Percentiles rank a stretch among this genome's conserved stretches.
These are phyloP conservation scores for Prunella vulgaris DNA, from an alignment of 257 asterid species.

Conservation along the genomic window DNA sequence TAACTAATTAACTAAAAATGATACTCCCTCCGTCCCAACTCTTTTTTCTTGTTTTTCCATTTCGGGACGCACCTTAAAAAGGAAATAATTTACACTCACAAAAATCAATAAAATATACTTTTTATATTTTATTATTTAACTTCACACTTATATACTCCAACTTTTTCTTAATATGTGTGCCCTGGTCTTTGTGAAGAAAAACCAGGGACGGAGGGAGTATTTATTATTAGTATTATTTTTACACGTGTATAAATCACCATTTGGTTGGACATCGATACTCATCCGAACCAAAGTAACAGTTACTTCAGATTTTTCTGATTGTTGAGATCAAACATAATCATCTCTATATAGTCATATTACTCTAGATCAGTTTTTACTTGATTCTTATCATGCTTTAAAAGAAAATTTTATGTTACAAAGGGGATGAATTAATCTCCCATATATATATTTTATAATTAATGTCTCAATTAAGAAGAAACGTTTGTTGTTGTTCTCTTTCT, in stretches of 20 bases:
- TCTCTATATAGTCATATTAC: neutral
- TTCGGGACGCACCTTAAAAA: too few species aligned
- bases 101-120: too few species aligned
- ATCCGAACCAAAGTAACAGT: neutral
- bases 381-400: neutral
- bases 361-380: neutral
- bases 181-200: too few species aligned
- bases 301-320: neutral
- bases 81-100: too few species aligned
- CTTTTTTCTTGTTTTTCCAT: too few species aligned
- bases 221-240: neutral
- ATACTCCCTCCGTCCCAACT: too few species aligned
- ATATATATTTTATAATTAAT: neutral
- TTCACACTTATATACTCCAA: too few species aligned
- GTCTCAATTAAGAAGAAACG: neutral
- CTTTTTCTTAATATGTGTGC: too few species aligned
- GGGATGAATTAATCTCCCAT: neutral
- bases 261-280: neutral
- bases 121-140: too few species aligned
- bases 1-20: too few species aligned
- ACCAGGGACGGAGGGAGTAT: too few species aligned
- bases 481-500: slow-evolving; percentile 12
- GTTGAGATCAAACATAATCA: neutral
- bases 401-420: slow-evolving; percentile 21
- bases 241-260: neutral